Percentiles rank a stretch among this genome's conserved stretches.
Conservation (phyloP, 352 stramenopile species). For the Detonula confervacea region DNA sequence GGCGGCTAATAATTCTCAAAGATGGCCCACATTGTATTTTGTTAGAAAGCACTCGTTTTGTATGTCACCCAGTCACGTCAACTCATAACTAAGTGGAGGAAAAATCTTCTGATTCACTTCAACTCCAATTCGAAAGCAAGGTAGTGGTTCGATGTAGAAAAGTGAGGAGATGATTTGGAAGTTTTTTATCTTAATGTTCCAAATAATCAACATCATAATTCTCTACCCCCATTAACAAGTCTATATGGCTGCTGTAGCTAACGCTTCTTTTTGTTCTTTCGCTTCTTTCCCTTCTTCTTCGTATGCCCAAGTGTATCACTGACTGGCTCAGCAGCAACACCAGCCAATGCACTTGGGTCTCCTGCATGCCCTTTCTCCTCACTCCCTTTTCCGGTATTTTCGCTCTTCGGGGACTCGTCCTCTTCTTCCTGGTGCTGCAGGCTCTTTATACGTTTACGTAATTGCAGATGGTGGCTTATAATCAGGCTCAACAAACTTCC, state of each 20-base stretch:
- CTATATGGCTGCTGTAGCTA: background rate
- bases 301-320: conserved; percentile 8
- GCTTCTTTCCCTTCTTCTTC: conserved; percentile 24
- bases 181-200: too few relatives aligned
- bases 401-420: background rate
- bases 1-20: background rate
- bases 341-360: background rate
- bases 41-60: background rate
- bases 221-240: too few relatives aligned
- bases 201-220: too few relatives aligned
- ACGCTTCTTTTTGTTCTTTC: conserved; percentile 25
- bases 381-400: conserved; percentile 1
- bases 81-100: background rate
- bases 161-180: too few relatives aligned
- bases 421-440: background rate
- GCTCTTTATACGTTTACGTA: conserved; percentile 23
- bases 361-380: conserved; percentile 1
- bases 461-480: conserved; percentile 24
- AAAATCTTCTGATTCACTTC: background rate
- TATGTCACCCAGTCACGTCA: background rate
- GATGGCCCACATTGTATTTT: background rate
- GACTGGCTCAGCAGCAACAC: background rate
- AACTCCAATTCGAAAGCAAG: background rate
- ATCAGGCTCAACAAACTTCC: conserved; percentile 1
- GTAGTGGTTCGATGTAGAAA: too few relatives aligned